Base-by-base conservation (phyloP, 192 early-diverging fungal genomes). In the Chytriomyces confervae region DNA sequence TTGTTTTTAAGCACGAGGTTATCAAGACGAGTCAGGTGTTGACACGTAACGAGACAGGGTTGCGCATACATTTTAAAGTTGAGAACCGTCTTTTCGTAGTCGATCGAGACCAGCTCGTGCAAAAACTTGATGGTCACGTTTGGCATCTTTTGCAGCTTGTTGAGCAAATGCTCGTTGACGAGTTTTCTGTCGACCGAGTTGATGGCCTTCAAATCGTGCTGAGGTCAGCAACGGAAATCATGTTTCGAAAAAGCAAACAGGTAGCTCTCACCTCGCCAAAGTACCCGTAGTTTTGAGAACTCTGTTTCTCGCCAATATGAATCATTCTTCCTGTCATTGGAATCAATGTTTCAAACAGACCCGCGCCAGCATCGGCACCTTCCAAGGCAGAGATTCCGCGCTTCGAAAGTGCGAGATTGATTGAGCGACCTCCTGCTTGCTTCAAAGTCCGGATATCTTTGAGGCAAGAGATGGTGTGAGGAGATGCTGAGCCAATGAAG, bases 251-350 rank as follows among this genome's bases (percentile, higher is more conserved):
- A 75, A 0, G 44, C 66, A 29, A 45, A 43, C 13, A 7, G 50
- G 20, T 24, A 7, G 20, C 71, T 45, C 7, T 74, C 86, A 93
- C 92, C 89, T 95, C 91, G 61, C 92, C 93, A 85, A 92, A 91
- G 70, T 95, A 87, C 74, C 94, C 94, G 85, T 99, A 99, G 53
- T 89, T 83, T 85, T 97, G 95, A 69, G 90, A 92, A 50, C 81
- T 77, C 5, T 93, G 93, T 20, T 57, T 57, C 20, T 20, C 53
- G 0, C 84, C 88, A 10, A 90, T 62, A 78, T 99, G 97, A 43
- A 99, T 90, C 95, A 97, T 94, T 53, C 97, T 87, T 10, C 94
- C 95, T 60, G 89, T 90, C 96, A 99, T 97, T 2, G 53, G 97
- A 23, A 97, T 90, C 20, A 91, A 89, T 7, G 84, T 83, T 50